These are phyloP conservation scores for Plasmodium chabaudi DNA, from an alignment of 169 alveolate genomes.

Conservation along the genomic window DNA sequence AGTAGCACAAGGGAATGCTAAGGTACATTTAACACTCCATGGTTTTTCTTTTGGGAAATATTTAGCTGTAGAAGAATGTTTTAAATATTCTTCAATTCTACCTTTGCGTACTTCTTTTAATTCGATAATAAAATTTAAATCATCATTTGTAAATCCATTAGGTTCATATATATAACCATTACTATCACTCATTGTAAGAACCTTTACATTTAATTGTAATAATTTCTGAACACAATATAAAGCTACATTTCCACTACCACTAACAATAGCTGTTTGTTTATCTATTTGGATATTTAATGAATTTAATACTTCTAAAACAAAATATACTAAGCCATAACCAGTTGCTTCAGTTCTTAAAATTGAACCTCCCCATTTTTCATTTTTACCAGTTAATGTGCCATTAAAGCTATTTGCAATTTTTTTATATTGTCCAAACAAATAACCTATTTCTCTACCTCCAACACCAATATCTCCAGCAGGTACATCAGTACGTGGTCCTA, in stretches of 20 bases:
- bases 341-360: constrained; percentile 90
- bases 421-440: constrained; percentile 90
- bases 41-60: constrained; percentile 81
- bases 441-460: constrained; percentile 91
- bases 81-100: constrained; percentile 79
- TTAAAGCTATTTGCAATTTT: constrained; percentile 79
- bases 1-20: constrained; percentile 91
- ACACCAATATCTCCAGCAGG: constrained; percentile 94
- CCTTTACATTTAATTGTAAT: constrained; percentile 85
- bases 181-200: constrained; percentile 87
- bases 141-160: constrained; percentile 84
- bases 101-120: constrained; percentile 80
- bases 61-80: constrained; percentile 76
- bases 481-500: constrained; percentile 89
- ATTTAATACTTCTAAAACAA: constrained; percentile 82
- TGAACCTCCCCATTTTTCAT: constrained; percentile 89
- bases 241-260: constrained; percentile 93
- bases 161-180: constrained; percentile 84
- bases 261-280: constrained; percentile 84
- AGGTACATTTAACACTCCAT: constrained; percentile 81
- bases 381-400: constrained; percentile 91
- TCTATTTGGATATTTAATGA: constrained; percentile 68
- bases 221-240: constrained; percentile 87
- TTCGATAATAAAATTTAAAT: constrained; percentile 75
- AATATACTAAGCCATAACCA: constrained; percentile 90